Percentiles rank a stretch among this genome's conserved stretches.
Evolutionary conservation across 495 filamentous ascomycete genomes (phyloP).

Genomic region (Haplographium delicatum): DNA sequence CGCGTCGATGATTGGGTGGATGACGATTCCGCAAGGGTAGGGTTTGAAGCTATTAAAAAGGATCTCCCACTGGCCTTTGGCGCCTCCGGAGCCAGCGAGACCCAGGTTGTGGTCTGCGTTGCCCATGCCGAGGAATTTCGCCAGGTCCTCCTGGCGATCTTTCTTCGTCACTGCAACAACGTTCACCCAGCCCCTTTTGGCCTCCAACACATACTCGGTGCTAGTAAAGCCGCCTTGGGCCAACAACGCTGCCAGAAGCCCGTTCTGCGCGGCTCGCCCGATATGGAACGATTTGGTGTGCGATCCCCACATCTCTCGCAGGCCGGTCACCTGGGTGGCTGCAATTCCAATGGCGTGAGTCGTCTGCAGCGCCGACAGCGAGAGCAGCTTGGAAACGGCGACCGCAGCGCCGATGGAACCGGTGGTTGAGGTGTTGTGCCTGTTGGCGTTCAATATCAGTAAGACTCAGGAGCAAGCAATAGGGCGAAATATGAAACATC

Average conservation of each 20-base stretch:
- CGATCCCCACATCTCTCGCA: conserved; percentile 49
- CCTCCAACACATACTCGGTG: conserved; percentile 42
- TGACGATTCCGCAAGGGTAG: conserved; percentile 52
- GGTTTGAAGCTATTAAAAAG: conserved; percentile 50
- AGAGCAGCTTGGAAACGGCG: conserved; percentile 41
- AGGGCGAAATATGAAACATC: too few relatives aligned
- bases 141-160: conserved; percentile 32
- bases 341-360: conserved; percentile 49
- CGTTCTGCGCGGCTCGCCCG: conserved; percentile 46
- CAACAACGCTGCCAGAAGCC: conserved; percentile 44
- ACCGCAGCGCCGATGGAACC: conserved; percentile 48
- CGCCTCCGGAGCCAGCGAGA: conserved; percentile 14
- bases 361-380: conserved; percentile 32
- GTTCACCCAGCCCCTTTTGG: conserved; percentile 48
- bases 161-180: conserved; percentile 38
- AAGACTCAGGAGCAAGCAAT: too few relatives aligned
- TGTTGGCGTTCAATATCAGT: neutral
- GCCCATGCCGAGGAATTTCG: conserved; percentile 14
- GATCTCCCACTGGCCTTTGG: conserved; percentile 42
- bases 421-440: conserved; percentile 48
- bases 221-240: conserved; percentile 44
- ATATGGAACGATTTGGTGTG: conserved; percentile 52
- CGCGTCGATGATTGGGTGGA: conserved; percentile 50
- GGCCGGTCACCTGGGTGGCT: conserved; percentile 45
- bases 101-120: neutral